phyloP scores from a whole-genome alignment of 2,329 filamentous ascomycete species.

The Beauveria rudraprayagi region DNA sequence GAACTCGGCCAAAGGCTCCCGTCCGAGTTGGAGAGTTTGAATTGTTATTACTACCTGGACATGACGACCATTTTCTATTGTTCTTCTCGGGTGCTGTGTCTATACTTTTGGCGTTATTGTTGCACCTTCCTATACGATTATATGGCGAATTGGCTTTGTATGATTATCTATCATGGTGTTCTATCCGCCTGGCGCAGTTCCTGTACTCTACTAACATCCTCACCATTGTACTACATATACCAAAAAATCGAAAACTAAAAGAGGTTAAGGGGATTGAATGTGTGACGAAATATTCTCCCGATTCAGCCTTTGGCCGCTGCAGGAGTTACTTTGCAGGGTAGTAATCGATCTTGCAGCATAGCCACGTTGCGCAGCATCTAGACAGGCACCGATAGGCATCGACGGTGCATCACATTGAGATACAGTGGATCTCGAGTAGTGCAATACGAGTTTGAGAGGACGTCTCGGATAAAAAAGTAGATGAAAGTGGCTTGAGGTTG shows the following conservation, averaged over 20 bases:
- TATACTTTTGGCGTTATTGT: background rate
- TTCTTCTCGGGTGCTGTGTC: background rate
- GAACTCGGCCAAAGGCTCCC: conserved; percentile 17
- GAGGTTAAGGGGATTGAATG: background rate
- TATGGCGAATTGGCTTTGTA: too few species aligned
- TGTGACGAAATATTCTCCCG: background rate
- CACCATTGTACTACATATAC: background rate
- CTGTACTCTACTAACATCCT: too few species aligned
- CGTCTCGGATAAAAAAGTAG: background rate
- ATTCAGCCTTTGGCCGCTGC: background rate
- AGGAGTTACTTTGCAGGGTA: background rate
- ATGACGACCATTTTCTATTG: background rate
- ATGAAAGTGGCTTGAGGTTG: background rate
- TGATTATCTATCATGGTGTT: too few species aligned
- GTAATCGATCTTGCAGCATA: background rate
- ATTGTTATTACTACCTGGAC: background rate
- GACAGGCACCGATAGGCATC: background rate
- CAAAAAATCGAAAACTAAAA: background rate
- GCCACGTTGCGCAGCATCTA: background rate
- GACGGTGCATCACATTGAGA: background rate
- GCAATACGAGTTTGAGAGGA: background rate
- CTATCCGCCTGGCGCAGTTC: too few species aligned
- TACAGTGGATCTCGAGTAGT: background rate
- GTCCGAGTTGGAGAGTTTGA: conserved; percentile 21
- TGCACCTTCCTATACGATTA: background rate